These are phyloP conservation scores for Xylaria castorea DNA, from an alignment of 495 filamentous ascomycete species.

Conservation along the genomic window DNA sequence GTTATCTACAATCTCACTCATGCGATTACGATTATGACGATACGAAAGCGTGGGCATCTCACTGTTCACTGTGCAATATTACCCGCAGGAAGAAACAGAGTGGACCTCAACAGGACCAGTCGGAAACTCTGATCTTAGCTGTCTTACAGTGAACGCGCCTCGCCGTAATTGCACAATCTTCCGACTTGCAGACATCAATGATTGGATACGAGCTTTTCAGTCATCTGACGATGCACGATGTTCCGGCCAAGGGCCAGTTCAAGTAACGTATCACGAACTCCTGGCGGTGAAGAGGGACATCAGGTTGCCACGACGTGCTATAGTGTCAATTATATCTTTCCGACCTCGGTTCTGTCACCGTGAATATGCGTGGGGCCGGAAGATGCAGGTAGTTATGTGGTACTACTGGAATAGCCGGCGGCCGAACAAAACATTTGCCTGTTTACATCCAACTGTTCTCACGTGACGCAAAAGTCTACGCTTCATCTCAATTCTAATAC, in stretches of 20 bases:
- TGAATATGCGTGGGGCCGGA: background rate
- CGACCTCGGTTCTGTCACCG: background rate
- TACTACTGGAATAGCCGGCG: slow-evolving; percentile 7
- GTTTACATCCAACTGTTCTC: background rate
- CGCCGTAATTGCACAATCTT: background rate
- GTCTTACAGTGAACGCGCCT: slow-evolving; percentile 18
- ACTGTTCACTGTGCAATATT: background rate
- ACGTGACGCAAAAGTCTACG: slow-evolving; percentile 10
- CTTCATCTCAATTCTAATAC: background rate
- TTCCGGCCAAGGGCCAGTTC: slow-evolving; percentile 4
- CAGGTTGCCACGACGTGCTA: background rate
- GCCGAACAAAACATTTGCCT: background rate
- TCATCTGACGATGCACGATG: background rate
- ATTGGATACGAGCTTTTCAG: slow-evolving; percentile 14
- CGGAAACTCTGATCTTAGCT: slow-evolving; percentile 5
- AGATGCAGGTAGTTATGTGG: background rate
- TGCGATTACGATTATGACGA: background rate
- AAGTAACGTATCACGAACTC: background rate
- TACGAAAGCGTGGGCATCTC: background rate
- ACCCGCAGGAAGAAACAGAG: background rate
- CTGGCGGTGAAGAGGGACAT: slow-evolving; percentile 18
- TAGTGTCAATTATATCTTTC: background rate
- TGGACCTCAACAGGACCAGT: slow-evolving; percentile 10
- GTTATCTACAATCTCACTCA: background rate
- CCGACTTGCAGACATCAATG: background rate